Percentiles rank a stretch among this genome's conserved stretches.
Conservation (phyloP, 805 yeast genomes). For the Kodamaea leandrae region DNA sequence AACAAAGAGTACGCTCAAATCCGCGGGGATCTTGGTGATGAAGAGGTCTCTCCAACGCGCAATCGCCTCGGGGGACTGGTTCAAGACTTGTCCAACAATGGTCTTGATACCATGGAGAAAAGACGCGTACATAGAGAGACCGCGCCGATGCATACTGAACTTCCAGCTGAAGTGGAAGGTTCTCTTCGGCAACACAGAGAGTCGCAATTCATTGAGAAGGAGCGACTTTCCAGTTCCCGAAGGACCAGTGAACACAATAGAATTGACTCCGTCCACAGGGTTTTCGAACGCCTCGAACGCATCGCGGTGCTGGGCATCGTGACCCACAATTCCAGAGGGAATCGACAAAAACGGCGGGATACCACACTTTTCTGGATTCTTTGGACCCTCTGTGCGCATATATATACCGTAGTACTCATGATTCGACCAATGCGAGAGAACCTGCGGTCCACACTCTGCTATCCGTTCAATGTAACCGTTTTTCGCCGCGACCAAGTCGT, state of each 20-base stretch:
- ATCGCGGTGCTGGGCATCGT: slow-evolving; percentile 13
- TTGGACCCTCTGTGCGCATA: background rate
- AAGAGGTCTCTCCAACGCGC: slow-evolving; percentile 42
- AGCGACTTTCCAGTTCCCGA: slow-evolving; percentile 48
- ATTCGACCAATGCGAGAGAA: slow-evolving; percentile 2
- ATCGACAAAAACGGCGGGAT: slow-evolving; percentile 12
- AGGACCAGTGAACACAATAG: slow-evolving; percentile 37
- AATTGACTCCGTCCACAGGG: slow-evolving; percentile 17
- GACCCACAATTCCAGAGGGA: slow-evolving; percentile 13
- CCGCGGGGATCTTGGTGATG: slow-evolving; percentile 37
- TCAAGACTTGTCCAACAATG: slow-evolving; percentile 40
- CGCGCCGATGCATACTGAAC: slow-evolving; percentile 23
- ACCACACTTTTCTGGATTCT: slow-evolving; percentile 8
- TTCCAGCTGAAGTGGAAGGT: slow-evolving; percentile 32
- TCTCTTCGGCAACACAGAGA: slow-evolving; percentile 30
- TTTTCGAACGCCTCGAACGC: slow-evolving; percentile 11
- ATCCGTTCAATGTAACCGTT: slow-evolving; percentile 17
- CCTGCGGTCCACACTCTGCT: background rate
- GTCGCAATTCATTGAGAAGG: slow-evolving; percentile 37
- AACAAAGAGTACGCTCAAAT: slow-evolving; percentile 38
- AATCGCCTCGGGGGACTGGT: slow-evolving; percentile 33
- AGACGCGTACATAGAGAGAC: slow-evolving; percentile 35
- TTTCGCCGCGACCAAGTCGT: slow-evolving; percentile 32
- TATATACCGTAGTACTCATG: slow-evolving; percentile 7
- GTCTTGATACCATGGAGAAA: slow-evolving; percentile 38